Conservation (phyloP, 345 rosid species). For the Draba incana region DNA sequence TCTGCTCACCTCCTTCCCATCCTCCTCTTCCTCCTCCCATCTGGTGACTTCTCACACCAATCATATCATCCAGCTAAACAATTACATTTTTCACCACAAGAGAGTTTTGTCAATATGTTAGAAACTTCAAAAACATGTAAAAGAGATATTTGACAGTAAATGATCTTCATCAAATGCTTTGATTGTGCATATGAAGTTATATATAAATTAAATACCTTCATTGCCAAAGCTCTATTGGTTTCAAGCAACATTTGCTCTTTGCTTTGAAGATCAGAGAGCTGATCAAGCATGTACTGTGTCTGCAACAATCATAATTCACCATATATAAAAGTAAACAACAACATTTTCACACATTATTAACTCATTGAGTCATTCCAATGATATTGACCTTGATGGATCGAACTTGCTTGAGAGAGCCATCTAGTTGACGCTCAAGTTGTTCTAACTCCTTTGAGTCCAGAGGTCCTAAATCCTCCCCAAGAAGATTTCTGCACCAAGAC, state of each 20-base stretch:
- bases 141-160: background rate
- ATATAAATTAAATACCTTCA: constrained; percentile 52
- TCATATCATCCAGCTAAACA: constrained; percentile 72
- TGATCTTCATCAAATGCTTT: constrained; percentile 21
- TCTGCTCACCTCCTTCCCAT: constrained; percentile 72
- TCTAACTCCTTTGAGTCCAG: constrained; percentile 68
- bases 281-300: constrained; percentile 96
- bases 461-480: constrained; percentile 79
- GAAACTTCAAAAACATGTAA: background rate
- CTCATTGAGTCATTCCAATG: background rate
- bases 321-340: constrained; percentile 14
- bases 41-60: constrained; percentile 57
- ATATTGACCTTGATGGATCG: constrained; percentile 70
- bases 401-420: constrained; percentile 70
- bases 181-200: background rate
- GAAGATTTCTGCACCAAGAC: constrained; percentile 63
- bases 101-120: background rate
- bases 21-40: constrained; percentile 55
- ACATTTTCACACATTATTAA: constrained; percentile 1
- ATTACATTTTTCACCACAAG: constrained; percentile 15
- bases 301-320: constrained; percentile 44
- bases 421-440: constrained; percentile 76
- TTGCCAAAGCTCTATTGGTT: constrained; percentile 77
- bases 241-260: constrained; percentile 90
- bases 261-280: constrained; percentile 85